A percentile compares a stretch with the other conserved stretches of the same genome.
Conservation (phyloP, 805 yeast species). For the Jamesozyma jinghongensis region DNA sequence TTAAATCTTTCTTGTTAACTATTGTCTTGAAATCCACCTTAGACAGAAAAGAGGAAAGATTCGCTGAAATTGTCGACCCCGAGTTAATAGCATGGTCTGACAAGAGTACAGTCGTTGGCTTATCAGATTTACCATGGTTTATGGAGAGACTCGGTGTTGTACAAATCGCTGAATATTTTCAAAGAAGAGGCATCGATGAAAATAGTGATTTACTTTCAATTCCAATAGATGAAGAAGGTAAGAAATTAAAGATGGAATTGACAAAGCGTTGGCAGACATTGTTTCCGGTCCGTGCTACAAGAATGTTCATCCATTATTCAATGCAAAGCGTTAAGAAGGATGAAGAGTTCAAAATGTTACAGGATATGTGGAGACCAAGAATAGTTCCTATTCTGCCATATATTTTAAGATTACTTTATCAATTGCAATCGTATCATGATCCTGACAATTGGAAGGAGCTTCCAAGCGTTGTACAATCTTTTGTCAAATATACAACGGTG, state of each 20-base stretch:
- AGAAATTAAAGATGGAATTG: constrained; percentile 60
- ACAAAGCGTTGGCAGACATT: constrained; percentile 89
- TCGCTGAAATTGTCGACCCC: constrained; percentile 84
- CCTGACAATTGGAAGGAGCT: constrained; percentile 84
- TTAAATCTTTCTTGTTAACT: constrained; percentile 82
- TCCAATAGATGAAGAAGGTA: constrained; percentile 85
- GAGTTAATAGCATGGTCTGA: constrained; percentile 90
- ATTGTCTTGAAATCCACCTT: constrained; percentile 81
- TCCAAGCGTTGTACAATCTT: constrained; percentile 83
- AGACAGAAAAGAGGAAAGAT: constrained; percentile 64
- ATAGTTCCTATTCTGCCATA: constrained; percentile 88
- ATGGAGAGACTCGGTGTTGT: constrained; percentile 97
- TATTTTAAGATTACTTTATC: constrained; percentile 75
- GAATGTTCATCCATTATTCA: constrained; percentile 90
- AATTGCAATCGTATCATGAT: constrained; percentile 89
- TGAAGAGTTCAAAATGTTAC: constrained; percentile 55
- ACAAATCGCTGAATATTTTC: constrained; percentile 83
- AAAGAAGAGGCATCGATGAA: constrained; percentile 70
- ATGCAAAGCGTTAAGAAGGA: constrained; percentile 82
- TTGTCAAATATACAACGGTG: constrained; percentile 79
- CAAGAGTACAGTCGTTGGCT: constrained; percentile 80
- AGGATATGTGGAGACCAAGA: constrained; percentile 85
- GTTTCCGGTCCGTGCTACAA: constrained; percentile 91
- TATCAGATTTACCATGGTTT: constrained; percentile 89
- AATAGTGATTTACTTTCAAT: constrained; percentile 65